These are phyloP conservation scores for Boletus pseudo-olivaceus DNA, from an alignment of 768 basidiomycete genomes.

Conservation along the genomic window DNA sequence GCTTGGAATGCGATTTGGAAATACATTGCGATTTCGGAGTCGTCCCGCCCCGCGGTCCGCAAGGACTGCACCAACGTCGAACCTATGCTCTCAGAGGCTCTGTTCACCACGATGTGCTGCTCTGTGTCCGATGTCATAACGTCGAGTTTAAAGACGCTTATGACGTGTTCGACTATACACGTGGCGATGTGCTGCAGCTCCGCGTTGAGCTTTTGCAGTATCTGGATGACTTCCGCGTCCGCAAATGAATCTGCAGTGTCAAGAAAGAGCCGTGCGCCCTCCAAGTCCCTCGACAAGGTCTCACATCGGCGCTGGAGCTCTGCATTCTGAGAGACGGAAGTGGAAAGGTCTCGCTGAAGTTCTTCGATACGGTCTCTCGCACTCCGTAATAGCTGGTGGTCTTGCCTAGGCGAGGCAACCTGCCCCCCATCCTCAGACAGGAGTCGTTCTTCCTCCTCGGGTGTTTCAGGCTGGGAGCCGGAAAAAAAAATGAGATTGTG, in stretches of 20 bases:
- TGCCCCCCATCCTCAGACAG: not conserved
- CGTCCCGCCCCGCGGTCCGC: not conserved
- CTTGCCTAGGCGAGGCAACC: not conserved
- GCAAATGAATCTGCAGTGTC: slow-evolving; percentile 1
- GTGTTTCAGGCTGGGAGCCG: not conserved
- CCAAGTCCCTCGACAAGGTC: not conserved
- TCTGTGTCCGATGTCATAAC: not conserved
- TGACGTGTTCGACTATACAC: not conserved
- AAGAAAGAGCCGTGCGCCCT: not conserved
- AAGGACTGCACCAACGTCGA: not conserved
- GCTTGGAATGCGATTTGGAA: slow-evolving; percentile 11
- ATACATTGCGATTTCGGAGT: not conserved
- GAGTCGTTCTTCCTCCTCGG: not conserved
- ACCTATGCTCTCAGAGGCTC: not conserved
- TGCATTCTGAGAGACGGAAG: not conserved
- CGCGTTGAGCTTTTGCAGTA: not conserved
- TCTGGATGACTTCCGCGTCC: slow-evolving; percentile 3
- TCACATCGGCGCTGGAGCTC: not conserved
- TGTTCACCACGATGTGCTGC: not conserved
- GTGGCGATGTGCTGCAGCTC: slow-evolving; percentile 2
- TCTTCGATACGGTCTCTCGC: not conserved
- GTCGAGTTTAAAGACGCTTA: not conserved
- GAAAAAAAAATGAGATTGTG: not conserved
- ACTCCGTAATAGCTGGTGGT: not conserved
- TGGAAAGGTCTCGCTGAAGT: not conserved